Conservation (phyloP, 2,329 filamentous ascomycete genomes). For the Phoma sp. region DNA sequence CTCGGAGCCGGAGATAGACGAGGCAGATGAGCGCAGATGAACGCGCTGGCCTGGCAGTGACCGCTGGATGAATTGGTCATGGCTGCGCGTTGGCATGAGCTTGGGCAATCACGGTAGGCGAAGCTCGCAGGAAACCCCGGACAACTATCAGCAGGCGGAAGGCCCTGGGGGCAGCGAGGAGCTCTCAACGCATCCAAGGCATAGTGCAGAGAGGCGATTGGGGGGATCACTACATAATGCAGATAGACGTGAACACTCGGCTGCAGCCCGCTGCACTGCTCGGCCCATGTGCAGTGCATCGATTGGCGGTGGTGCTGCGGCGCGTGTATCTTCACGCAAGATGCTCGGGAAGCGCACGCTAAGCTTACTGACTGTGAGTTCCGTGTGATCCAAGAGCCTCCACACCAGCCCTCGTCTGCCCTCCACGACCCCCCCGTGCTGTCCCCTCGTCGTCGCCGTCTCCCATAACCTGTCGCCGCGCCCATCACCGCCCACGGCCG, state of each 20-base stretch:
- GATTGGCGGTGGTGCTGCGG: conserved; percentile 19
- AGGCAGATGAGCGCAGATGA: conserved; percentile 7
- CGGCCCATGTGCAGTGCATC: conserved; percentile 7
- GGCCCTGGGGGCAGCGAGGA: background rate
- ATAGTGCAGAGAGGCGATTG: background rate
- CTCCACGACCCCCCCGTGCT: conserved; percentile 5
- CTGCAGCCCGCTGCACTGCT: conserved; percentile 13
- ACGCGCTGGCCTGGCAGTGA: background rate
- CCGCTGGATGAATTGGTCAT: conserved; percentile 1
- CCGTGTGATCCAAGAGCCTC: conserved; percentile 28
- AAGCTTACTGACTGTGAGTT: conserved; percentile 15
- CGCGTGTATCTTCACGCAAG: conserved; percentile 21
- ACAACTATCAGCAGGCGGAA: background rate
- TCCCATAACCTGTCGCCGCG: conserved; percentile 3
- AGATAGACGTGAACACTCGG: background rate
- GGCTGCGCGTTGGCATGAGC: conserved; percentile 5
- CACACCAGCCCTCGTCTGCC: conserved; percentile 20
- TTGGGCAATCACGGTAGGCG: background rate
- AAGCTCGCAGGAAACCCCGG: conserved; percentile 2
- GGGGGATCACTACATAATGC: background rate
- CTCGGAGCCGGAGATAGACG: conserved; percentile 4
- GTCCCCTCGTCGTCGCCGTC: conserved; percentile 18
- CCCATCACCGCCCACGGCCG: conserved; percentile 23
- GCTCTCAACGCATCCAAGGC: background rate
- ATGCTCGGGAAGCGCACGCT: conserved; percentile 19